Conservation (phyloP, 768 basidiomycete genomes). For the Psilocybe cyanescens region DNA sequence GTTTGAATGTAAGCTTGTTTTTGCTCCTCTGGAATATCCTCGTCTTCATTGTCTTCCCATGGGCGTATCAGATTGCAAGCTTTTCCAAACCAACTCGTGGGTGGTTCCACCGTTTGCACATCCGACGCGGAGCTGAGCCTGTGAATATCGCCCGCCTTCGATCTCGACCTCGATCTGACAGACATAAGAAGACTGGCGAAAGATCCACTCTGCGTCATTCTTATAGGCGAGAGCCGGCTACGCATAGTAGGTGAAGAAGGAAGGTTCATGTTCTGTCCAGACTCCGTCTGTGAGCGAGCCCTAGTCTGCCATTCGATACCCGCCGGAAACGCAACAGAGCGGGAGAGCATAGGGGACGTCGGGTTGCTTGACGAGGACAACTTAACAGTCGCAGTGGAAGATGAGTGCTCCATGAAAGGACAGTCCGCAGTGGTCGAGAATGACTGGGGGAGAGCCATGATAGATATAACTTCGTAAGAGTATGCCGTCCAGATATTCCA, state of each 20-base stretch:
- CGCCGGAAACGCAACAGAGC: constrained; percentile 24
- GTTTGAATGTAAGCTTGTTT: constrained; percentile 36
- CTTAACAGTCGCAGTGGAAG: constrained; percentile 24
- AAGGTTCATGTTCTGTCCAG: neutral
- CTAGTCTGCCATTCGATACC: constrained; percentile 11
- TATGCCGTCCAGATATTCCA: constrained; percentile 9
- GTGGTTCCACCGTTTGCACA: constrained; percentile 15
- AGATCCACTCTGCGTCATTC: constrained; percentile 21
- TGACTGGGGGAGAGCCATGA: constrained; percentile 24
- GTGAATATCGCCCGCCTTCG: constrained; percentile 10
- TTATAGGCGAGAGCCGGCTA: constrained; percentile 11
- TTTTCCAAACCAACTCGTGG: constrained; percentile 27
- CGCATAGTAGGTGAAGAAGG: constrained; percentile 17
- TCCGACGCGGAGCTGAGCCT: constrained; percentile 3
- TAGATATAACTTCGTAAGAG: neutral
- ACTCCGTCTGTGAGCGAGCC: constrained; percentile 15
- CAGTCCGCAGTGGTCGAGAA: constrained; percentile 25
- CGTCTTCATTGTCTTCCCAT: constrained; percentile 25
- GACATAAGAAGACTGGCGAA: constrained; percentile 22
- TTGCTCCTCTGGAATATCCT: constrained; percentile 30
- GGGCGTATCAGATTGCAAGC: constrained; percentile 21
- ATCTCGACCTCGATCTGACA: constrained; percentile 19
- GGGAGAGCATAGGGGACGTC: constrained; percentile 16
- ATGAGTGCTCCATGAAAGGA: constrained; percentile 22
- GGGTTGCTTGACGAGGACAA: constrained; percentile 20